Conservation (phyloP, 202 grass and related monocot genomes). For the Carex arenaria region DNA sequence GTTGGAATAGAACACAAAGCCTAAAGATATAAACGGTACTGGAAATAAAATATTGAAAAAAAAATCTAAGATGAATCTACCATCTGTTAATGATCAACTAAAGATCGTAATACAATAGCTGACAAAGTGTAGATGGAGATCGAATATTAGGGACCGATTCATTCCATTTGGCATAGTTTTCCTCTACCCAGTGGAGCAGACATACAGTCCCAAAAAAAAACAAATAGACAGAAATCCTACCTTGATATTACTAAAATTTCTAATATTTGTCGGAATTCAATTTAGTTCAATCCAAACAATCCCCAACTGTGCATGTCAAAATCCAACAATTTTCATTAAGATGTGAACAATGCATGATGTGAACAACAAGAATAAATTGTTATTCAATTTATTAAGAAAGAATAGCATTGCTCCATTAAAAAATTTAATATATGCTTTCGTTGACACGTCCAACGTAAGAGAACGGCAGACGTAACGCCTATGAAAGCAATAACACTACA, state of each 20-base stretch:
- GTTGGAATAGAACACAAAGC: not conserved
- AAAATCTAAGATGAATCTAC: not conserved
- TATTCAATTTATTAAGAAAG: not conserved
- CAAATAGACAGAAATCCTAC: not conserved
- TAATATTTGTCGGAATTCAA: too few species aligned
- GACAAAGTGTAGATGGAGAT: constrained; percentile 29
- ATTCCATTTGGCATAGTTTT: constrained; percentile 11
- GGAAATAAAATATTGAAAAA: not conserved
- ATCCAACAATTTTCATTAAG: too few species aligned
- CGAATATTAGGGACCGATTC: constrained; percentile 22
- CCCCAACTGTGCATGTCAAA: too few species aligned
- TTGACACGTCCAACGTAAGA: constrained; percentile 23
- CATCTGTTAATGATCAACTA: constrained; percentile 53
- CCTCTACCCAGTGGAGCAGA: constrained; percentile 37
- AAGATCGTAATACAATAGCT: constrained; percentile 14
- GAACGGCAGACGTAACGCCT: constrained; percentile 63
- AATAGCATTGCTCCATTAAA: constrained; percentile 24
- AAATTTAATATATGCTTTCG: constrained; percentile 40
- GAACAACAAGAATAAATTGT: too few species aligned
- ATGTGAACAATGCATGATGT: too few species aligned
- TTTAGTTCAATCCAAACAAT: not conserved
- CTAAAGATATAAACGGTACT: not conserved
- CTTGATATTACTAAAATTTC: not conserved
- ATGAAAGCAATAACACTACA: constrained; percentile 26
- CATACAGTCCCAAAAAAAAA: constrained; percentile 18